These are phyloP conservation scores for Entonaema liquescens DNA, from an alignment of 495 filamentous ascomycete species.

Conservation along the genomic window DNA sequence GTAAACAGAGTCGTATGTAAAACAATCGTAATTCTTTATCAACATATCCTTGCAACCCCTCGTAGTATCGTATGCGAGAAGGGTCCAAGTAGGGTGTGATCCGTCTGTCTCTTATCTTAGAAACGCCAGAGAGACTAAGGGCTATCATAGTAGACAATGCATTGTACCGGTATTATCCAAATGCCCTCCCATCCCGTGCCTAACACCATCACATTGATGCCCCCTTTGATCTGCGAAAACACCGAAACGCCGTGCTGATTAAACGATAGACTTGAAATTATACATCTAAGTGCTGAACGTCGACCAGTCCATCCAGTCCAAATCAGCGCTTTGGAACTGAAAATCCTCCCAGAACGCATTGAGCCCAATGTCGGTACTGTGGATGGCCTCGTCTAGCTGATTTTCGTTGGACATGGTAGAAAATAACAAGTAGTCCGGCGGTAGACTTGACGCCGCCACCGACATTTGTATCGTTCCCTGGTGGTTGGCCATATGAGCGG, in stretches of 20 bases:
- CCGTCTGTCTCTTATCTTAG: slow-evolving; percentile 9
- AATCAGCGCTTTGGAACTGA: slow-evolving; percentile 44
- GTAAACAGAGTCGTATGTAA: slow-evolving; percentile 16
- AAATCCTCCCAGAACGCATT: slow-evolving; percentile 46
- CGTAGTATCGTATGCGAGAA: slow-evolving; percentile 26
- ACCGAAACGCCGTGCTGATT: slow-evolving; percentile 27
- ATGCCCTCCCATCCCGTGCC: slow-evolving; percentile 4
- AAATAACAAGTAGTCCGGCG: slow-evolving; percentile 44
- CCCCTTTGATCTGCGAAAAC: slow-evolving; percentile 23
- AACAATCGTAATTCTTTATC: slow-evolving; percentile 16
- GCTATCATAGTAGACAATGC: slow-evolving; percentile 17
- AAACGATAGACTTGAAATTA: slow-evolving; percentile 12
- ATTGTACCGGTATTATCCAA: slow-evolving; percentile 30
- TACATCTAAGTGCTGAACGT: slow-evolving; percentile 40
- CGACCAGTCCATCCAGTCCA: slow-evolving; percentile 50
- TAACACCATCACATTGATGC: slow-evolving; percentile 31
- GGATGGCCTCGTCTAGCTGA: slow-evolving; percentile 47
- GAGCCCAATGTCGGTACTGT: slow-evolving; percentile 46
- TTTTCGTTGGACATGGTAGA: slow-evolving; percentile 49
- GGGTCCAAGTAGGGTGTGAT: slow-evolving; percentile 23
- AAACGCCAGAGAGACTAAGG: slow-evolving; percentile 2
- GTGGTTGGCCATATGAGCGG: slow-evolving; percentile 35
- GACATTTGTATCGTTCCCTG: slow-evolving; percentile 40
- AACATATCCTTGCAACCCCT: slow-evolving; percentile 17
- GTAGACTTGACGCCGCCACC: slow-evolving; percentile 37